Conservation (phyloP, 2,329 filamentous ascomycete species). For the Leptodontidium sp. region DNA sequence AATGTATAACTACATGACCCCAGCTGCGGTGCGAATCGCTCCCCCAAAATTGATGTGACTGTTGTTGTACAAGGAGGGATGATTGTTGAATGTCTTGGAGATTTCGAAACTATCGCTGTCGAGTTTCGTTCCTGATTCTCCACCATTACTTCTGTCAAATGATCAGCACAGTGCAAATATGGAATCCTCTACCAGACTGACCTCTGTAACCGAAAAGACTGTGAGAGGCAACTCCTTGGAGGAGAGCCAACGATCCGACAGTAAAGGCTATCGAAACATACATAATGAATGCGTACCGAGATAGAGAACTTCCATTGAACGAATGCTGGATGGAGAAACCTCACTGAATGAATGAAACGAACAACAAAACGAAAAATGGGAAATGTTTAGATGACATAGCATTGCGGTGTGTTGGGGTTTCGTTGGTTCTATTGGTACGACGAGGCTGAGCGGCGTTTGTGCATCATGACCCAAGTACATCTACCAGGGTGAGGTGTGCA, state of each 20-base stretch:
- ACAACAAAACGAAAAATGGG: constrained; percentile 19
- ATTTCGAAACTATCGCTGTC: background rate
- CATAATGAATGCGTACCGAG: constrained; percentile 35
- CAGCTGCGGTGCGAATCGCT: background rate
- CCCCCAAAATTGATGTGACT: constrained; percentile 22
- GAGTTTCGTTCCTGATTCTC: background rate
- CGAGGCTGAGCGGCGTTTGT: constrained; percentile 30
- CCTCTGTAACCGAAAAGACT: constrained; percentile 23
- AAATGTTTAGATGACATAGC: constrained; percentile 19
- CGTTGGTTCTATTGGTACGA: constrained; percentile 13
- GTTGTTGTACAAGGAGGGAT: constrained; percentile 19
- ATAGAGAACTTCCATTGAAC: constrained; percentile 24
- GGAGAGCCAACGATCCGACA: constrained; percentile 34
- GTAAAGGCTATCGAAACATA: constrained; percentile 28
- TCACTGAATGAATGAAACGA: constrained; percentile 24
- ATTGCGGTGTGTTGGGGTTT: constrained; percentile 13
- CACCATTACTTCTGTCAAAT: background rate
- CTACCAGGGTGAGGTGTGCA: constrained; percentile 12
- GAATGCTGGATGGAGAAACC: constrained; percentile 13
- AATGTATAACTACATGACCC: constrained; percentile 19
- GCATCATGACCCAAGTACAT: constrained; percentile 21
- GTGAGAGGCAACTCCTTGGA: constrained; percentile 31
- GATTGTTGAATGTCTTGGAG: background rate
- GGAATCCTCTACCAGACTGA: background rate
- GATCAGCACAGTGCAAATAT: background rate